Base-by-base conservation (phyloP, 495 filamentous ascomycete genomes). In the Neurospora sp. region DNA sequence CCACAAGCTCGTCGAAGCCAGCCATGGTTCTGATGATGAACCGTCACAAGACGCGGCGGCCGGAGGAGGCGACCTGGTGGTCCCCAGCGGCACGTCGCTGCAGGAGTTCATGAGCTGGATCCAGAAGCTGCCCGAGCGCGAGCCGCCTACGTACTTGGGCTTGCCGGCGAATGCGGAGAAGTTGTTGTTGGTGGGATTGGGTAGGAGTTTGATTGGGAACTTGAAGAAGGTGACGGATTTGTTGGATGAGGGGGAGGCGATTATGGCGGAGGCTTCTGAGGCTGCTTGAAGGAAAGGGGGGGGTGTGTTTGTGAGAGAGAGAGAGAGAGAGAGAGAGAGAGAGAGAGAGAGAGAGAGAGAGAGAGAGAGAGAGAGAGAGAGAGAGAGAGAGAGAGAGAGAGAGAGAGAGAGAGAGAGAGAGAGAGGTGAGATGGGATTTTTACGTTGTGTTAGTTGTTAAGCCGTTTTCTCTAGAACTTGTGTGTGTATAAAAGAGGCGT, bases 141-240 rank as follows among this genome's bases (percentile, higher is more conserved):
- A 99, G 79, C 96, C 96, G 61, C 96, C 96, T 1, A 97, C 94
- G 8, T 99, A 97, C 79, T 85, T 99, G n/a, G 96, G 96, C 37
- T 81, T 99, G 72, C 96, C 96, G 44, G 93, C 94, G 31, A 97
- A 98, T 79, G 96, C 96, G 68, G 96, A 99, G 88, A 98, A 98
- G 83, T 77, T 99, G 80, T 81, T 99, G 77, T 82, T 99, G 59
- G 93, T 98, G 41, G 94, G 93, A 16, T 91, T 97, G 79, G 96
- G 95, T 48, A 87, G 86, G 74, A 92, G 91, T 78, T 89, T 97
- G 89, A 91, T 98, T 75, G 86, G 86, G 73, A 94, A 98, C 83
- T 76, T 98, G 79, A 89, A 89, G 75, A 91, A 90, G 77, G 90
- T 99, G 65, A 92, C 91, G 72, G 90, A 90, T 73, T 84, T 97